Evolutionary conservation across 805 yeast genomes (phyloP).

Genomic region (Saccharomycopsis olivae): DNA sequence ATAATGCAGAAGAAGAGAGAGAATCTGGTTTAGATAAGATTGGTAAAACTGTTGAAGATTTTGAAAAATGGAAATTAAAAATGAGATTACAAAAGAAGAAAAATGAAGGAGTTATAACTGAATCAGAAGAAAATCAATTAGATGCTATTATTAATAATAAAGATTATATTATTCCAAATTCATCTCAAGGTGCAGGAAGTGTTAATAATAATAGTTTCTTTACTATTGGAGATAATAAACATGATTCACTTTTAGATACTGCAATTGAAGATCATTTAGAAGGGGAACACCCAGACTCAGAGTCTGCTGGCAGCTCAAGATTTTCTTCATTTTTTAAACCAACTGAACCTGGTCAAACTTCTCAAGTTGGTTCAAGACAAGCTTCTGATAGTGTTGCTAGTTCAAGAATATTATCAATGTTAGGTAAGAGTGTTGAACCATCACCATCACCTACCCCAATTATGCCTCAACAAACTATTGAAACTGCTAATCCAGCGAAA

Average conservation of each 20-base stretch:
- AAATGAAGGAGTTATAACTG: conserved; percentile 28
- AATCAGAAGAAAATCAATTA: conserved; percentile 8
- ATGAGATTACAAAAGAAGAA: conserved; percentile 41
- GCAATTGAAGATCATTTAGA: background rate
- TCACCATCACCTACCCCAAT: background rate
- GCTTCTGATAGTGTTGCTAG: conserved; percentile 9
- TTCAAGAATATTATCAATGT: conserved; percentile 13
- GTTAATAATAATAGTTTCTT: conserved; percentile 5
- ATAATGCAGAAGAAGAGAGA: conserved; percentile 31
- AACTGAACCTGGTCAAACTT: conserved; percentile 1
- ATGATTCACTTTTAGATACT: background rate
- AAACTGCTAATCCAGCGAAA: background rate
- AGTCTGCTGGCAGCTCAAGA: conserved; percentile 22
- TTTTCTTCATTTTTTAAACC: conserved; percentile 27
- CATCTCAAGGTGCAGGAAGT: background rate
- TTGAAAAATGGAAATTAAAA: conserved; percentile 47
- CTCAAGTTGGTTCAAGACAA: background rate
- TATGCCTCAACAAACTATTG: background rate
- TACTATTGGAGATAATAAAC: conserved; percentile 1
- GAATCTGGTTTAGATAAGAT: conserved; percentile 24
- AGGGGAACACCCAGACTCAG: background rate
- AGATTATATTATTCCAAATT: conserved; percentile 1
- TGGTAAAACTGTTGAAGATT: conserved; percentile 47
- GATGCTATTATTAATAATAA: conserved; percentile 11
- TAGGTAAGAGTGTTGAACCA: conserved; percentile 16